Base-by-base conservation (phyloP, 2,329 filamentous ascomycete species). In the Macrophomina tecta region DNA sequence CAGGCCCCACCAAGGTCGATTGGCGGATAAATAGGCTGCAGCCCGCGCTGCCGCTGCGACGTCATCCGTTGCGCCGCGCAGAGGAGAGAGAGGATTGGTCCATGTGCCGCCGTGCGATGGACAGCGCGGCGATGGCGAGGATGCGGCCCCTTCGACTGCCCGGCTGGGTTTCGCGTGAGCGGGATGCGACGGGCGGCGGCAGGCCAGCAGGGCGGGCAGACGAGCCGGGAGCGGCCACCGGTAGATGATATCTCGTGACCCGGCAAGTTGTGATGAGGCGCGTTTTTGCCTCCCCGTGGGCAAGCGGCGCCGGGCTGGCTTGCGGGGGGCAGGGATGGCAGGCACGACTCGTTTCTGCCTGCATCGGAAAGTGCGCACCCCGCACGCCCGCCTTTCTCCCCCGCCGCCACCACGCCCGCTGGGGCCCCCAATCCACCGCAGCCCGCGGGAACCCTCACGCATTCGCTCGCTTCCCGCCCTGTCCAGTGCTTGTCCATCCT, bases 1-100 rank as follows among this genome's bases (percentile, higher is more conserved):
- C 18, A 18, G 18, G 58, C 58, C 58, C 58, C 58, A 62, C 58
- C 48, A 28, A 16, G 32, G n/a, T 48, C 58, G 46, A 62, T 62
- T 62, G 58, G 58, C 58, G 58, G 58, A 62, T 49, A 62, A 62
- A 49, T 62, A 14, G 53, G 52, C n/a, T 5, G n/a, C 52, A 61
- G 40, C 11, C 36, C 11, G 36, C 36, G 5, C 36, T 11, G 11
- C 6, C 58, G 16, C 42, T 28, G 18, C 42, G n/a, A 62, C 58
- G 58, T 49, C 58, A 60, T 60, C n/a, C 18, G 18, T 18, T 18
- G 18, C 18, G 18, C 18, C 18, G 18, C 18, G 18, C 18, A 18
- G 18, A 18, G 18, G 18, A 18, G 18, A 18, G 18, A 18, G 18
- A 18, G 18, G 18, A 1, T 18, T 18, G 18, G 18, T 18, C 18